Evolutionary conservation across 1,284 basidiomycete genomes (phyloP).

Genomic region (Tylopilus sp.): DNA sequence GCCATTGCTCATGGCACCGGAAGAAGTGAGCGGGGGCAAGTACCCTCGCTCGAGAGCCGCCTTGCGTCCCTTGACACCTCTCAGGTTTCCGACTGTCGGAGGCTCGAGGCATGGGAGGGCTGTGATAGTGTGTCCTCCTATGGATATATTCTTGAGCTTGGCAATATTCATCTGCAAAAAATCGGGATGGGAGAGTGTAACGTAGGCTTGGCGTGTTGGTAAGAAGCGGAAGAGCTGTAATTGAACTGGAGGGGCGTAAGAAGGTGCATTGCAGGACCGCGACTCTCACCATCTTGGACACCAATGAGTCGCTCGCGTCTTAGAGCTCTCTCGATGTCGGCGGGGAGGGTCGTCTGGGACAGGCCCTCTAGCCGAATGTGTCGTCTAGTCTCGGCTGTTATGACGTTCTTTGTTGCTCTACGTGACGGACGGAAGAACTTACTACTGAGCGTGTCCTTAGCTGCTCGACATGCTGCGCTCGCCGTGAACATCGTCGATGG

Average conservation of each 20-base stretch:
- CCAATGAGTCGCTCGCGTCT: conserved; percentile 46
- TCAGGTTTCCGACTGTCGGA: conserved; percentile 27
- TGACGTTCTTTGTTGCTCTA: conserved; percentile 9
- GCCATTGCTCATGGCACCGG: conserved; percentile 47
- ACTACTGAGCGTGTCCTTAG: conserved; percentile 17
- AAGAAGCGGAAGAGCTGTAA: conserved; percentile 56
- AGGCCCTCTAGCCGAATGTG: conserved; percentile 47
- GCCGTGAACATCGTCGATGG: conserved; percentile 21
- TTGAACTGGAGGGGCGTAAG: conserved; percentile 42
- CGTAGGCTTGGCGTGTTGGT: conserved; percentile 51
- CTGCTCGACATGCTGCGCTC: conserved; percentile 17
- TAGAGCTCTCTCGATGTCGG: conserved; percentile 53
- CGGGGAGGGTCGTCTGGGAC: conserved; percentile 48
- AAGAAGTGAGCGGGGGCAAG: conserved; percentile 40
- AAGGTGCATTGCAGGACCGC: conserved; percentile 1
- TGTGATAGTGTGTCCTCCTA: conserved; percentile 38
- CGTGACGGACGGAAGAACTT: conserved; percentile 6
- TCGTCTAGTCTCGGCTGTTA: conserved; percentile 24
- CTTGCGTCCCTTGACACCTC: conserved; percentile 42
- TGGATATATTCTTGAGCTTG: conserved; percentile 38
- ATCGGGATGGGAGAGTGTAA: conserved; percentile 47
- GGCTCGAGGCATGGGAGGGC: conserved; percentile 22
- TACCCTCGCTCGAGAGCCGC: conserved; percentile 40
- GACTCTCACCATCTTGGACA: conserved; percentile 46
- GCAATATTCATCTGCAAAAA: conserved; percentile 41